phyloP scores from a whole-genome alignment of 495 filamentous ascomycete genomes.

The Trichoderma virens region DNA sequence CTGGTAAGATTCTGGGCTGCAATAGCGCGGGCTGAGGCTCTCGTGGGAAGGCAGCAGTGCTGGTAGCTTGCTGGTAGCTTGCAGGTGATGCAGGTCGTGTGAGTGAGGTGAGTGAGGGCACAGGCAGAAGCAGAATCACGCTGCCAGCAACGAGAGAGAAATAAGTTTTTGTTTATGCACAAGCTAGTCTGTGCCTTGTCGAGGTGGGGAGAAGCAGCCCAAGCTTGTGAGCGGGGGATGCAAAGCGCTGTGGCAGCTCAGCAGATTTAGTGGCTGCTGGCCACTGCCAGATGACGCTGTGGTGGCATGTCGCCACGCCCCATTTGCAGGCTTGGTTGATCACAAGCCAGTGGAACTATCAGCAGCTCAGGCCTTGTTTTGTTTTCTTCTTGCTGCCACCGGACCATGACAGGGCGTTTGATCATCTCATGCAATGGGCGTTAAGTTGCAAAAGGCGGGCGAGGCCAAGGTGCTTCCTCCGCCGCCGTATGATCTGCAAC shows the following conservation, averaged over 20 bases:
- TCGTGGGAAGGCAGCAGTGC: not conserved
- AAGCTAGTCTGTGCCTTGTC: no score
- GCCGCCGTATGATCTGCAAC: no score
- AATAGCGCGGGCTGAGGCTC: not conserved
- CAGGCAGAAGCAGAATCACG: not conserved
- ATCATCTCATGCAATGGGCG: no score
- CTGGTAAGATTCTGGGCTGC: not conserved
- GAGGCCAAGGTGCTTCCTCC: no score
- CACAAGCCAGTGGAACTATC: not conserved
- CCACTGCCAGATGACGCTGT: not conserved
- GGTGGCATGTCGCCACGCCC: slow-evolving; percentile 5
- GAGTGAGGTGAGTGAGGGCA: not conserved
- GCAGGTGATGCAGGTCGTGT: slow-evolving; percentile 4
- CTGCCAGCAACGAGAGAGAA: not conserved
- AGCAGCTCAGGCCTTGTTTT: not conserved
- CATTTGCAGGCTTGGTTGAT: not conserved
- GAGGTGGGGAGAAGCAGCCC: not conserved
- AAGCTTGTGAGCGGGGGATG: not conserved
- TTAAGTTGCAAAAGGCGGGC: no score
- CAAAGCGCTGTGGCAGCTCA: not conserved
- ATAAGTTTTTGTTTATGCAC: slow-evolving; percentile 3
- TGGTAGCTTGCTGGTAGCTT: not conserved
- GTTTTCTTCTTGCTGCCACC: no score
- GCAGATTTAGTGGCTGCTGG: not conserved
- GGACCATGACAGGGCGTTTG: no score